Base-by-base conservation (phyloP, 345 rosid genomes). In the Conringia planisiliqua region DNA sequence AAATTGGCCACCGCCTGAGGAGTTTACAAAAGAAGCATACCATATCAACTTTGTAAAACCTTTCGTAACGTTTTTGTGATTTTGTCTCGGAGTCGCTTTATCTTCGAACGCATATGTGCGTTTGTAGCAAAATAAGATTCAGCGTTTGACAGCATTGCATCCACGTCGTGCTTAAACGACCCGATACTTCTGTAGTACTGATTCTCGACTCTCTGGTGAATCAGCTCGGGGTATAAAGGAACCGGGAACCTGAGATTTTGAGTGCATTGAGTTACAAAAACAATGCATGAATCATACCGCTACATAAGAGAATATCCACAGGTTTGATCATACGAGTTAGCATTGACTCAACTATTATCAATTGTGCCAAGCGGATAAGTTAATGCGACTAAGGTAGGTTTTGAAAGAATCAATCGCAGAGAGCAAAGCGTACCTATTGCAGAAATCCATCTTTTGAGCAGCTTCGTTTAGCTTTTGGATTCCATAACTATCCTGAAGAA, bases 401-500 rank as follows among this genome's bases (percentile, higher is more conserved):
- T 46, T 60, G 58, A 39, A 71, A 43, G 38, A 52, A 36, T 38
- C 52, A 40, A 17, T 29, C 44, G 68, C 73, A 77, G 38, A 64
- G 35, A 44, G 17, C 43, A 16, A 64, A 48, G 12, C 26, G 62
- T 78, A 92, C 98, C 98, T 92, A 81, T 95, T 92, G 27, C 79
- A 81, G 77, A 86, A 92, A 72, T 85, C 92, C 73, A 83, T 74
- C 77, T 88, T 95, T 76, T 89, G 84, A 17, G 93, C 90, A 44
- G 86, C 88, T 78, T 95, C 90, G 52, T 80, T 85, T 80, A 95
- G 82, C 68, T 86, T 90, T 69, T 84, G 83, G 84, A 86, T 85
- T 67, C 96, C 99, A 73, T 86, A 86, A 40, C 59, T 76, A 75
- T 94, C 97, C 98, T 94, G 93, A 82, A 75, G 67, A 54, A 63